Conservation (phyloP, 176 grass and related monocot species). For the Aegilops sharonensis region DNA sequence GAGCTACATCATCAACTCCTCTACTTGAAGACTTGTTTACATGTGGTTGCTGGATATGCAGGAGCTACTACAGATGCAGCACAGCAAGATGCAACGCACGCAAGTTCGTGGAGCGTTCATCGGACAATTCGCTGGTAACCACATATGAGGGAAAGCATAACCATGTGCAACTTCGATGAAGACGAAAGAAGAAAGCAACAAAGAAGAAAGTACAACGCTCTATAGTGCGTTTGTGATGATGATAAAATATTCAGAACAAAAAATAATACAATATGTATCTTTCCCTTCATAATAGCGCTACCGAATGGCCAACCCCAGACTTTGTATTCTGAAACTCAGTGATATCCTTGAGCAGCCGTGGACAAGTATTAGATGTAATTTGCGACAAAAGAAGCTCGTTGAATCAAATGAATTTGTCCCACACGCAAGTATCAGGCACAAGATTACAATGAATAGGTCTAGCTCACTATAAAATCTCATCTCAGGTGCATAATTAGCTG, state of each 20-base stretch:
- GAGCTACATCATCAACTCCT: neutral
- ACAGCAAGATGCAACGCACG: conserved; percentile 45
- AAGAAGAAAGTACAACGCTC: no score
- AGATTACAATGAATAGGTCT: conserved; percentile 9
- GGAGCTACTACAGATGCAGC: conserved; percentile 55
- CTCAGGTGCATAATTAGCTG: conserved; percentile 10
- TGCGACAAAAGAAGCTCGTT: neutral
- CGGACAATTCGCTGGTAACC: conserved; percentile 46
- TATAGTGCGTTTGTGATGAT: neutral
- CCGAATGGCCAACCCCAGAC: neutral
- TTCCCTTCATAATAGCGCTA: neutral
- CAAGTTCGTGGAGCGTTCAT: conserved; percentile 52
- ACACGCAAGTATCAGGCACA: neutral
- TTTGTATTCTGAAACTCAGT: neutral
- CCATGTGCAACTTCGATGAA: conserved; percentile 9
- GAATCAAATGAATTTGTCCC: neutral
- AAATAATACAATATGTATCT: neutral
- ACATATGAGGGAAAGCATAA: conserved; percentile 63
- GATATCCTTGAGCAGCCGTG: neutral
- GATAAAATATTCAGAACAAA: neutral
- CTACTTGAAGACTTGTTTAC: neutral
- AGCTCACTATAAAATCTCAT: conserved; percentile 17
- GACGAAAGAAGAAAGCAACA: neutral
- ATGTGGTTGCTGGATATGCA: conserved; percentile 20
- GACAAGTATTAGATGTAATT: neutral